Base-by-base conservation (phyloP, 2,329 filamentous ascomycete species). In the Penicillium sp. region DNA sequence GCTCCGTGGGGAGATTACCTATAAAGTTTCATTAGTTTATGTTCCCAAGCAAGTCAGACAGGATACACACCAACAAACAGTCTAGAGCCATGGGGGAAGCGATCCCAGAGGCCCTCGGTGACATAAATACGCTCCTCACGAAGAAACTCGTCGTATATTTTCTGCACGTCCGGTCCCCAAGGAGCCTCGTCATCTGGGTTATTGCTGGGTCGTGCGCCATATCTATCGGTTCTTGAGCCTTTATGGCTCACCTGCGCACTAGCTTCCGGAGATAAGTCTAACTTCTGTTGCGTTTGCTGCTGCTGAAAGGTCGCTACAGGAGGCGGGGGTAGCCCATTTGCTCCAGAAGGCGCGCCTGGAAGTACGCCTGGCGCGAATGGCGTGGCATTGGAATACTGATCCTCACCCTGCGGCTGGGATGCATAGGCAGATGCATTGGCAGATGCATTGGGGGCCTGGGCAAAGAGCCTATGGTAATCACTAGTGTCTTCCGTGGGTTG, bases 1-100 rank as follows among this genome's bases (percentile, higher is more conserved):
- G 87, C 70, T 97, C 93, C 53, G 89, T 93, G 1, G 91, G 92
- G 11, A 99, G 81, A 69, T 97, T 99, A 55, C 92, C 91, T 90
- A 68, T 7, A 23, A 23, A 70, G 55, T 21, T 18, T 23, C n/a
- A 20, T 43, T 24, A 51, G 21, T 42, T 28, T 30, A 16, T 28
- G 23, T 11, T 6, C 21, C 24, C 14, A 30, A 5, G 14, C 21
- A 40, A 11, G 23, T 20, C 16, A 43, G 12, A 42, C 21, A 35
- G 21, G 28, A 59, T 55, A 72, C 75, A 65, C 51, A 76, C 78
- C 78, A 58, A 80, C 75, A 66, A 80, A 80, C 26, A 80, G 61
- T 56, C 78, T 67, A 11, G 78, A 80, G 1, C 77, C 77, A 16
- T 69, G 62, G 3, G 78, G 76, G 59, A 80, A 80, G 23, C 76